Conservation (phyloP, 208 protist genomes). For the Wallacemonas sp. region DNA sequence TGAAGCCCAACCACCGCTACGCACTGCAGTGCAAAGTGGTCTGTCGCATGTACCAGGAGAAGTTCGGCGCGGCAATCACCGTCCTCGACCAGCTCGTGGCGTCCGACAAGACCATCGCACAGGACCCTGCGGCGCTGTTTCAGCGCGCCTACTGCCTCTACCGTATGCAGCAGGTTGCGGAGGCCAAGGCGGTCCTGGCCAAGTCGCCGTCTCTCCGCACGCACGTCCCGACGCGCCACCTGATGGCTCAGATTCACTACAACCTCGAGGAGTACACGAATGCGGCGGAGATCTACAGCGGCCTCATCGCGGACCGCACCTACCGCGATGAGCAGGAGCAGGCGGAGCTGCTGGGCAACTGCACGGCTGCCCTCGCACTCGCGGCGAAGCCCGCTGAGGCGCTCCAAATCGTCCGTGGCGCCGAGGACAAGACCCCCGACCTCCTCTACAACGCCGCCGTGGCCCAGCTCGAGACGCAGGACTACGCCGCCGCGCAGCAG, state of each 20-base stretch:
- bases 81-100: constrained; percentile 48
- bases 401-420: constrained; percentile 43
- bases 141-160: constrained; percentile 82
- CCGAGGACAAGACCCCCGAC: constrained; percentile 69
- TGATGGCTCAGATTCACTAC: constrained; percentile 84
- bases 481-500: constrained; percentile 49
- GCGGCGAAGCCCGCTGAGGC: constrained; percentile 34
- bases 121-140: constrained; percentile 42
- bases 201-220: constrained; percentile 18
- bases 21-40: constrained; percentile 75
- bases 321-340: constrained; percentile 78
- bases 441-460: constrained; percentile 80
- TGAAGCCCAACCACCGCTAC: constrained; percentile 48
- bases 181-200: constrained; percentile 48
- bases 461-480: constrained; percentile 60
- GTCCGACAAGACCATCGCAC: constrained; percentile 3
- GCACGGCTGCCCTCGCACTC: constrained; percentile 56
- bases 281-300: constrained; percentile 68
- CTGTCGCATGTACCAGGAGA: constrained; percentile 57
- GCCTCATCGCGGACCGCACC: constrained; percentile 37
- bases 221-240: constrained; percentile 56
- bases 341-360: constrained; percentile 76
- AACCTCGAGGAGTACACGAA: constrained; percentile 74
- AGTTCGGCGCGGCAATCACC: constrained; percentile 61
- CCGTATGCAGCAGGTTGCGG: constrained; percentile 52